Evolutionary conservation across 139 green algal species (phyloP), one percentile per base, ranked within the genome.

Genomic region (Chlamydomonas sphaeroides): DNA sequence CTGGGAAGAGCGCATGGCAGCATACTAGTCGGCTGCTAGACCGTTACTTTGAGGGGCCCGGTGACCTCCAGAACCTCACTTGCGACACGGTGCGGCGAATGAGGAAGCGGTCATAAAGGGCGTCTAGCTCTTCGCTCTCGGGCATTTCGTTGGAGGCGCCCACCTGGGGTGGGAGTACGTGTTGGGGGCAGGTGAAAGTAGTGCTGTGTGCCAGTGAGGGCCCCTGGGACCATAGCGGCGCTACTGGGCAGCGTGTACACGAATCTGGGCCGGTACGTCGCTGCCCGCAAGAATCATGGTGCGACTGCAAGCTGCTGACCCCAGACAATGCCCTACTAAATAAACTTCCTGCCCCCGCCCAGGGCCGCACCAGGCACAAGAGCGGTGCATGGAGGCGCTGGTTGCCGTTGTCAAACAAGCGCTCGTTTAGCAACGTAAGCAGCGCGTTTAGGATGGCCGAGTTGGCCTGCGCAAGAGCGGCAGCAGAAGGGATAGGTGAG

Each of bases 391-490:
- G 6, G 39, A 93, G 53, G 20, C 94, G 91, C 56, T 89, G 67
- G 69, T 84, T 92, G 65, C 96, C 96, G 82, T 98, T 98, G 91
- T 98, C 95, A 85, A 98, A 98, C 45, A 98, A 90, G 28, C 96
- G 89, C 90, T 98, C 96, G 86, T 98, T 98, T 17, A 98, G 87
- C 32, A 98, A 89, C 35, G 96, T 98, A 38, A 98, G 90, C 84
- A 98, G 88, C 5, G 96, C 94, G 91, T 98, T 98, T 26, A 98
- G 85, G 90, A 98, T 98, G 74, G 96, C 96, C 25, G 85, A 94
- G 91, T 98, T 98, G 74, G 96, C 96, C 84, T 98, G 96, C 86
- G 93, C 94, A 62, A 11, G 38, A 36, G 35, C 45, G 32, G n/a
- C 14, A 3, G 20, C 5, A 51, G 39, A 35, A 8, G 30, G 28